These are phyloP conservation scores for Ogataea zsoltii DNA, from an alignment of 805 yeast genomes.

Conservation along the genomic window DNA sequence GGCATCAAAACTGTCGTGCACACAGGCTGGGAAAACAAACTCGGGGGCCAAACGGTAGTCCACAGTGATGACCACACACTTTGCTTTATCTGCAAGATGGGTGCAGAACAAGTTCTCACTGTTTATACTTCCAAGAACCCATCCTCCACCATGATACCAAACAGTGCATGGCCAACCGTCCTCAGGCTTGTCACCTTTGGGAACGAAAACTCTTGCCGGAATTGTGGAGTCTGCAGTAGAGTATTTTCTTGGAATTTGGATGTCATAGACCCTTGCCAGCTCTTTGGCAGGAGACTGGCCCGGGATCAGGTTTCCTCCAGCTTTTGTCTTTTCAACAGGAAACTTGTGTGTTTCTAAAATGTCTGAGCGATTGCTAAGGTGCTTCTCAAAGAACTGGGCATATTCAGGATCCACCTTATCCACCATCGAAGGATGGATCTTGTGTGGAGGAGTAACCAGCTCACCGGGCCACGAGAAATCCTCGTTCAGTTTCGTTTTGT, in stretches of 20 bases:
- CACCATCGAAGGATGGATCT: conserved; percentile 25
- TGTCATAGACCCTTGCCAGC: conserved; percentile 20
- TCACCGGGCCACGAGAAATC: conserved; percentile 34
- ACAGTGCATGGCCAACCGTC: conserved; percentile 32
- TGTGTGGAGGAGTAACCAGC: conserved; percentile 30
- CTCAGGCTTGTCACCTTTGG: conserved; percentile 25
- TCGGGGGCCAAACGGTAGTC: conserved; percentile 55
- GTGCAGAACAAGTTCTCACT: conserved; percentile 44
- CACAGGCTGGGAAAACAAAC: conserved; percentile 48
- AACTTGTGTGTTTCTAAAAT: conserved; percentile 25
- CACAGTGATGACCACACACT: conserved; percentile 41
- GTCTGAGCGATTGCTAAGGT: conserved; percentile 21
- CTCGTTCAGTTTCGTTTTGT: conserved; percentile 20
- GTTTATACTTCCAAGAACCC: conserved; percentile 35
- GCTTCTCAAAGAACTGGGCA: conserved; percentile 22
- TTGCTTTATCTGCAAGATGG: conserved; percentile 37
- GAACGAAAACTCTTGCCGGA: conserved; percentile 32
- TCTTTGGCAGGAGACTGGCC: conserved; percentile 30
- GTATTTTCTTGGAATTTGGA: conserved; percentile 26
- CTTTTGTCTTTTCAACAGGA: conserved; percentile 23
- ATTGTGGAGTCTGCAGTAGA: conserved; percentile 27
- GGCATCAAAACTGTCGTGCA: conserved; percentile 45
- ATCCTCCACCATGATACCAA: conserved; percentile 39
- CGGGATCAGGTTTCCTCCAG: conserved; percentile 27
- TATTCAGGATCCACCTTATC: conserved; percentile 26